phyloP scores from a whole-genome alignment of 148 eudicot genomes.

The Chenopodium suecicum region DNA sequence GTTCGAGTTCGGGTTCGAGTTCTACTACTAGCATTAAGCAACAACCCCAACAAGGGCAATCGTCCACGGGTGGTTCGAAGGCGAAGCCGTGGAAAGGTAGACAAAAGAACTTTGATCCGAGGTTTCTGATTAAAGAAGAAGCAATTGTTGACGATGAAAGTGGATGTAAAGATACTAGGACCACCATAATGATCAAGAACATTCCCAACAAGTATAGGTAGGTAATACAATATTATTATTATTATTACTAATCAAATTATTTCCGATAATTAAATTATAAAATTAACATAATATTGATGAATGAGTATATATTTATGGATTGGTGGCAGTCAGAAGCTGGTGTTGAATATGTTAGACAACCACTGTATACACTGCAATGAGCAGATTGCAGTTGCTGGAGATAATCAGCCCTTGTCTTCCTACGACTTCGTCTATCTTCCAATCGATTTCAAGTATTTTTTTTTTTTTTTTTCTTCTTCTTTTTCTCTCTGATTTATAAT shows the following conservation, averaged over 20 bases:
- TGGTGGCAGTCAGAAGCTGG: conserved; percentile 74
- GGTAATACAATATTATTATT: background rate
- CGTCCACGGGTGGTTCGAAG: background rate
- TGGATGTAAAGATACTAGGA: conserved; percentile 52
- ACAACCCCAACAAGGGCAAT: background rate
- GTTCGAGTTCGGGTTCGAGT: conserved; percentile 17
- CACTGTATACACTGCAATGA: conserved; percentile 98
- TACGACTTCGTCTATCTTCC: conserved; percentile 96
- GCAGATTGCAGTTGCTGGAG: conserved; percentile 44
- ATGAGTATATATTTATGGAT: background rate
- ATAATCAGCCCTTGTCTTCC: conserved; percentile 66
- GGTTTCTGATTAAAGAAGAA: conserved; percentile 75
- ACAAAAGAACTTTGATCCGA: conserved; percentile 53
- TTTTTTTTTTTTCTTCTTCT: background rate
- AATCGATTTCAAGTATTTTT: conserved; percentile 75
- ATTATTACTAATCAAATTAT: background rate
- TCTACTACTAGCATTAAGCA: background rate
- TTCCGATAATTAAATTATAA: too few relatives aligned
- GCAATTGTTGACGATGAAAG: conserved; percentile 37
- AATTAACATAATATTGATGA: background rate
- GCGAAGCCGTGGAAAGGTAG: conserved; percentile 43
- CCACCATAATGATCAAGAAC: conserved; percentile 97
- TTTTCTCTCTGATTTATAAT: background rate
- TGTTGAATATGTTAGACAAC: conserved; percentile 95
- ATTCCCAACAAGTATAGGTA: conserved; percentile 98